A percentile compares a stretch with the other conserved stretches of the same genome.
These are phyloP conservation scores for Dichomitus squalens DNA, from an alignment of 1,284 basidiomycete genomes.

Conservation along the genomic window DNA sequence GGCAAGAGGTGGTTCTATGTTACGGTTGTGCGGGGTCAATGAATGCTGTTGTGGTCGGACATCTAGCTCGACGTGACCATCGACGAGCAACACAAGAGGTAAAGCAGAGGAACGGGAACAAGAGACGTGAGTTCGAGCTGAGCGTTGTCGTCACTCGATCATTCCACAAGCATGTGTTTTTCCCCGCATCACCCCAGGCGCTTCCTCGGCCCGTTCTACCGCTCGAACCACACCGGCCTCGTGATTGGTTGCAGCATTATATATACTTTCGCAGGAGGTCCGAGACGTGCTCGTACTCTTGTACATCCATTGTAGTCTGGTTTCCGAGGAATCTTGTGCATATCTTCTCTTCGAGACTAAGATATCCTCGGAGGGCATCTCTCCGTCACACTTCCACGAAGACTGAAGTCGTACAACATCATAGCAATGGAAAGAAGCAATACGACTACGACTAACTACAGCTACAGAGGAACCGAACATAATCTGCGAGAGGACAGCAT, in stretches of 20 bases:
- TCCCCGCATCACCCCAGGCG: constrained; percentile 9
- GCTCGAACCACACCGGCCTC: neutral
- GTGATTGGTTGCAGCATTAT: neutral
- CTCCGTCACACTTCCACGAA: too few relatives aligned
- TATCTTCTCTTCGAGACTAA: too few relatives aligned
- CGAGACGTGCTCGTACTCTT: too few relatives aligned
- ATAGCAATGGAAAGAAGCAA: constrained; percentile 7
- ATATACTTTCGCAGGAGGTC: too few relatives aligned
- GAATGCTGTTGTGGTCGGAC: neutral
- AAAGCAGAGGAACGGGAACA: neutral
- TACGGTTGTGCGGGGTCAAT: neutral
- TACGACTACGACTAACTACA: constrained; percentile 10
- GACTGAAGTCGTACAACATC: constrained; percentile 7
- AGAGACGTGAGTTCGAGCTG: neutral
- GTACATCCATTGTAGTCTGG: too few relatives aligned
- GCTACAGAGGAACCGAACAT: constrained; percentile 16
- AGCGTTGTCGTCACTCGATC: constrained; percentile 10
- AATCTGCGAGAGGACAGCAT: neutral
- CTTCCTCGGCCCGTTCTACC: neutral
- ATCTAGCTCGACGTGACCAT: neutral
- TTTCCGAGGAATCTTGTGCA: too few relatives aligned
- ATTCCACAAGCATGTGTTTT: constrained; percentile 21
- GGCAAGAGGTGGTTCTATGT: neutral
- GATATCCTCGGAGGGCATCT: too few relatives aligned
- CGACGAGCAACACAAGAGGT: neutral